These are phyloP conservation scores for Amyloporia xantha DNA, from an alignment of 768 basidiomycete genomes.

Conservation along the genomic window DNA sequence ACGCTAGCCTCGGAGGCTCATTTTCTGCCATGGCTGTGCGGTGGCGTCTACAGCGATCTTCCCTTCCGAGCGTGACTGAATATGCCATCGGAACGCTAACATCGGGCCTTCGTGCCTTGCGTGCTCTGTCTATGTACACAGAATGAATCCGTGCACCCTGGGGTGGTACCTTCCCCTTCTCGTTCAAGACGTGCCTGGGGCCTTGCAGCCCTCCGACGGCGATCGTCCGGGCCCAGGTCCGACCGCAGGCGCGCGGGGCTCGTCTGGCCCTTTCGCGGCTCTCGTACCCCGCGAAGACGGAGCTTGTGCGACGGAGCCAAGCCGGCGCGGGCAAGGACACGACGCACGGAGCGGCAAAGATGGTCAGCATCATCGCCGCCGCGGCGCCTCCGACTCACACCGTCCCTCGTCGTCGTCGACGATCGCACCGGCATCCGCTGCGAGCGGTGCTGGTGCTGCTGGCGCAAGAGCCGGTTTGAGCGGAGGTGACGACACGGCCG, in stretches of 20 bases:
- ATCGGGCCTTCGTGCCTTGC: background rate
- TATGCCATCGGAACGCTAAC: constrained; percentile 5
- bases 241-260: constrained; percentile 21
- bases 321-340: background rate
- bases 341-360: background rate
- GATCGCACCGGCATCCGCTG: background rate
- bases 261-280: no score
- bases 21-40: no score
- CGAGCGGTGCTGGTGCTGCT: background rate
- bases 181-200: constrained; percentile 60
- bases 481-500: background rate
- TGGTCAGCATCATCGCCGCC: no score
- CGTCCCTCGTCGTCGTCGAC: background rate
- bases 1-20: no score
- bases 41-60: background rate
- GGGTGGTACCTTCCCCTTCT: constrained; percentile 93
- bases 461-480: background rate
- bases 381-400: no score
- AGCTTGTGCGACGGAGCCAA: background rate
- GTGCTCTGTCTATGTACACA: constrained; percentile 17
- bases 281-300: background rate
- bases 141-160: constrained; percentile 96
- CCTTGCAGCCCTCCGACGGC: constrained; percentile 48
- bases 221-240: constrained; percentile 14
- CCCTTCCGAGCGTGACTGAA: constrained; percentile 3